Evolutionary conservation across 2,329 filamentous ascomycete species (phyloP).

Genomic region (Microcyclospora tardicrescens): DNA sequence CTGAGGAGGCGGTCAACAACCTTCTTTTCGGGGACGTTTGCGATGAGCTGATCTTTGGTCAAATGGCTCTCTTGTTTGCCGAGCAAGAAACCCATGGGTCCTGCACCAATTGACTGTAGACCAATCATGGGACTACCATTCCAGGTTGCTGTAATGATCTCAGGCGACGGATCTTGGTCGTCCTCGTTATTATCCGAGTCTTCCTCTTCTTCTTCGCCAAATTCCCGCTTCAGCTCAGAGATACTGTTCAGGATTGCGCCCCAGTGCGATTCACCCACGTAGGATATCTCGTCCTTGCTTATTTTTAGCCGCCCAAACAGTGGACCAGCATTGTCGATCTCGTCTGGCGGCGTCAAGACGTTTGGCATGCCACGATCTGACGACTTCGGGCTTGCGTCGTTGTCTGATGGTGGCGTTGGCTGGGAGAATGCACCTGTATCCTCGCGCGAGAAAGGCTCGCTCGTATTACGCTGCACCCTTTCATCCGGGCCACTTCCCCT

Average conservation of each 20-base stretch:
- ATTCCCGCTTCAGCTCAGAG: constrained; percentile 21
- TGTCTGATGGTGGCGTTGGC: constrained; percentile 20
- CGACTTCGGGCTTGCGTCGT: constrained; percentile 7
- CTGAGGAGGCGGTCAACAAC: constrained; percentile 19
- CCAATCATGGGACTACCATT: not conserved
- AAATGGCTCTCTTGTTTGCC: constrained; percentile 5
- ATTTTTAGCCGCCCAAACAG: constrained; percentile 76
- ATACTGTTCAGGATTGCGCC: constrained; percentile 59
- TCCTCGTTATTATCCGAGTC: constrained; percentile 5
- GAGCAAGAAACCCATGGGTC: constrained; percentile 17
- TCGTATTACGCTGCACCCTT: not conserved
- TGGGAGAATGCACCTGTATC: constrained; percentile 6
- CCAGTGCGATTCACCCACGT: constrained; percentile 76
- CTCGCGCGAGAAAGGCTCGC: not conserved
- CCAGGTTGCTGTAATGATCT: not conserved
- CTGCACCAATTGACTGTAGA: constrained; percentile 2
- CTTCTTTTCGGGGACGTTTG: constrained; percentile 20
- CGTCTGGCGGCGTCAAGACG: constrained; percentile 4
- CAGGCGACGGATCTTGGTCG: not conserved
- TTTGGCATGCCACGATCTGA: constrained; percentile 1
- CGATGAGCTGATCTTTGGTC: constrained; percentile 20
- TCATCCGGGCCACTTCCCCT: constrained; percentile 1
- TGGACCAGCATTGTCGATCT: constrained; percentile 45
- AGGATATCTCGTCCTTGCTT: constrained; percentile 60
- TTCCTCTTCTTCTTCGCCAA: constrained; percentile 15